phyloP scores from a whole-genome alignment of 2,329 filamentous ascomycete species.

The Whalleya microplaca region DNA sequence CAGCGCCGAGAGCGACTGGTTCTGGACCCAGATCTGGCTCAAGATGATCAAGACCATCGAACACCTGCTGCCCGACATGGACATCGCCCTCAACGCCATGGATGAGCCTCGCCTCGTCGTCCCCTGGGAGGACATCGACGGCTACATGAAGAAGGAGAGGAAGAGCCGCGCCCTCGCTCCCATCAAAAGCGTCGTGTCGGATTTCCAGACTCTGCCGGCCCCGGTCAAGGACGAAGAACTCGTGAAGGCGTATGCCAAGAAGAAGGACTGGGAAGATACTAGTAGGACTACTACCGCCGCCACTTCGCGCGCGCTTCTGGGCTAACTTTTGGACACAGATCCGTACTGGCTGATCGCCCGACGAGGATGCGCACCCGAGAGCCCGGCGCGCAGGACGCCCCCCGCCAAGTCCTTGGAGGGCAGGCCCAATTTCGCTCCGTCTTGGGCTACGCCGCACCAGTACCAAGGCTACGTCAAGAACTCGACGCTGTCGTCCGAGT shows the following conservation, averaged over 20 bases:
- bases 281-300: constrained; percentile 40
- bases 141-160: constrained; percentile 56
- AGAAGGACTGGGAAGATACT: constrained; percentile 56
- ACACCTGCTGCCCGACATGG: constrained; percentile 66
- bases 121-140: constrained; percentile 64
- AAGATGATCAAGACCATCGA: constrained; percentile 57
- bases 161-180: constrained; percentile 49
- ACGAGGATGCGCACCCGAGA: constrained; percentile 65
- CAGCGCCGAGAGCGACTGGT: constrained; percentile 56
- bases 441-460: constrained; percentile 52
- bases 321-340: constrained; percentile 37
- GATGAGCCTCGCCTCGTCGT: constrained; percentile 69
- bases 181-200: constrained; percentile 47
- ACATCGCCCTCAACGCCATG: constrained; percentile 68
- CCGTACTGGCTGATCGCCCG: constrained; percentile 62
- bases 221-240: constrained; percentile 42
- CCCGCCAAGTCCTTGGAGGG: constrained; percentile 49
- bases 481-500: constrained; percentile 61
- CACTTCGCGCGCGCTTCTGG: constrained; percentile 4
- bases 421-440: constrained; percentile 49
- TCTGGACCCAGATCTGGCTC: constrained; percentile 62
- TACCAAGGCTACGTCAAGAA: constrained; percentile 64
- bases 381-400: constrained; percentile 56
- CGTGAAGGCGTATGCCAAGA: constrained; percentile 36
- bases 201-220: constrained; percentile 48